Evolutionary conservation across 805 yeast species (phyloP).

Genomic region (Cyberlindnera nakhonratchasimensis): DNA sequence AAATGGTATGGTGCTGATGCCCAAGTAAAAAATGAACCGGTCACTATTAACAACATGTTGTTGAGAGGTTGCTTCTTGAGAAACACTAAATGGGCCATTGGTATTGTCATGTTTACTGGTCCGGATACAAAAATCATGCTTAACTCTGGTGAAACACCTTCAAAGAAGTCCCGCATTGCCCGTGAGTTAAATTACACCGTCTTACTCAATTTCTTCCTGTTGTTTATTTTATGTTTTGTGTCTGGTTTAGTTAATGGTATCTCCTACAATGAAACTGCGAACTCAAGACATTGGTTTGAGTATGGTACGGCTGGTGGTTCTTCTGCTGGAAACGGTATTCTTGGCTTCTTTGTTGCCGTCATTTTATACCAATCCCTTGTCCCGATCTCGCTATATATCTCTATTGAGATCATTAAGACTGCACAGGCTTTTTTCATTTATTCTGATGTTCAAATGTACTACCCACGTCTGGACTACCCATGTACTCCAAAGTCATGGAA

Average conservation of each 20-base stretch:
- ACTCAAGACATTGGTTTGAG: slow-evolving; percentile 64
- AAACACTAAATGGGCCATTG: slow-evolving; percentile 82
- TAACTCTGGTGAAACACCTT: slow-evolving; percentile 76
- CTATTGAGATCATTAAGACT: slow-evolving; percentile 78
- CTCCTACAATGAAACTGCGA: slow-evolving; percentile 43
- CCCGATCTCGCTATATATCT: slow-evolving; percentile 78
- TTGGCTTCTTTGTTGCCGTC: slow-evolving; percentile 71
- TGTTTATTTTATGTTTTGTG: slow-evolving; percentile 64
- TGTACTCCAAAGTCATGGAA: slow-evolving; percentile 85
- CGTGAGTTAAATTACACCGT: slow-evolving; percentile 71
- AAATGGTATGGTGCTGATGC: slow-evolving; percentile 43
- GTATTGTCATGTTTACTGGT: slow-evolving; percentile 74
- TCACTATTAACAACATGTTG: slow-evolving; percentile 64
- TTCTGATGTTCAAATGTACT: slow-evolving; percentile 71
- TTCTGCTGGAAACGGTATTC: slow-evolving; percentile 64
- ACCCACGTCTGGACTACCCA: slow-evolving; percentile 66
- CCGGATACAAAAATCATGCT: slow-evolving; percentile 77
- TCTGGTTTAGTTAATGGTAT: slow-evolving; percentile 72
- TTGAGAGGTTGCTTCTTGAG: slow-evolving; percentile 75
- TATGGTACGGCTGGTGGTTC: slow-evolving; percentile 66
- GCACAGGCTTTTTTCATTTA: slow-evolving; percentile 79
- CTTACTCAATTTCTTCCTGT: slow-evolving; percentile 56
- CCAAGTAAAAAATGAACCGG: slow-evolving; percentile 52
- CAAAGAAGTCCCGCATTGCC: slow-evolving; percentile 71
- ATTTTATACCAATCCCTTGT: slow-evolving; percentile 76